These are phyloP conservation scores for Ogataea glucozyma DNA, from an alignment of 805 yeast species.

Conservation along the genomic window DNA sequence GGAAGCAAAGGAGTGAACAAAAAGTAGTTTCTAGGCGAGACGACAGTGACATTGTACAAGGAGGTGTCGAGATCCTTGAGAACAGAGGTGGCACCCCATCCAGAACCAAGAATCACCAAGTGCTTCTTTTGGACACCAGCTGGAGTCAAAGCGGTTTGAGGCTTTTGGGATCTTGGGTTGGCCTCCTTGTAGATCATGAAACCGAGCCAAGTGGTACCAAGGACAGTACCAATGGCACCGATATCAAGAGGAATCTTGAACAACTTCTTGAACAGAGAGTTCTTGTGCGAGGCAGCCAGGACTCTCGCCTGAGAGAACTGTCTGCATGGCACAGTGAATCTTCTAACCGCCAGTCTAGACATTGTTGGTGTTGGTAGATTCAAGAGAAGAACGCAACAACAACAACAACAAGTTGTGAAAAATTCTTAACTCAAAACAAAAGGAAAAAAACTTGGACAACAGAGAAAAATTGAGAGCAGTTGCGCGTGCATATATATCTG, in stretches of 20 bases:
- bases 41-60: slow-evolving; percentile 53
- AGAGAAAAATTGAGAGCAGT: slow-evolving; percentile 1
- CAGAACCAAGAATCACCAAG: slow-evolving; percentile 48
- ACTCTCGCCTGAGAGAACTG: slow-evolving; percentile 24
- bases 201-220: slow-evolving; percentile 40
- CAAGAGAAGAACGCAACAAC: neutral
- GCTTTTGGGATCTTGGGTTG: slow-evolving; percentile 43
- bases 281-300: slow-evolving; percentile 22
- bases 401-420: too few relatives aligned
- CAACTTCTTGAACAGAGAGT: slow-evolving; percentile 24
- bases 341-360: slow-evolving; percentile 14
- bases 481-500: slow-evolving; percentile 4
- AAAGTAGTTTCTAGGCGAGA: slow-evolving; percentile 57
- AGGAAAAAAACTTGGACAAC: neutral
- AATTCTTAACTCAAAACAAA: too few relatives aligned
- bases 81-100: slow-evolving; percentile 56
- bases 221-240: slow-evolving; percentile 30
- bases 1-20: slow-evolving; percentile 57
- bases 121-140: slow-evolving; percentile 48
- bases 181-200: slow-evolving; percentile 40
- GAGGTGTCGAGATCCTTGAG: slow-evolving; percentile 55
- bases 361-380: slow-evolving; percentile 3
- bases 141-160: slow-evolving; percentile 45
- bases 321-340: slow-evolving; percentile 20
- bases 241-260: slow-evolving; percentile 31